phyloP scores from a whole-genome alignment of 768 basidiomycete species.

The Tulasnella sp. region DNA sequence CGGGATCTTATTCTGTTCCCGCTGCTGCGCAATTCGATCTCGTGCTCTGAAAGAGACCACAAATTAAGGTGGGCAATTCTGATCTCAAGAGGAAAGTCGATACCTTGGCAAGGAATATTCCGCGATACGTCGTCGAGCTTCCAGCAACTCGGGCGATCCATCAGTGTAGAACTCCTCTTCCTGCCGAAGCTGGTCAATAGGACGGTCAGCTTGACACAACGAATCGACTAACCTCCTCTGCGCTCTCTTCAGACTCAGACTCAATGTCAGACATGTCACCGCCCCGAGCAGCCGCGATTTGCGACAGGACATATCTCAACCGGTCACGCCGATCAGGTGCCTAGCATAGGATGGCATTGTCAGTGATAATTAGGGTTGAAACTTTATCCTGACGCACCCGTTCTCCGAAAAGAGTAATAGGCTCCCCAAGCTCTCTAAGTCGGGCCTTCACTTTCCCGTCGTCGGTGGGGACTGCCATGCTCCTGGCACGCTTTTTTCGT shows the following conservation, averaged over 20 bases:
- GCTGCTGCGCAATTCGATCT: slow-evolving; percentile 88
- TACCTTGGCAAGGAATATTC: slow-evolving; percentile 94
- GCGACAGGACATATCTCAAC: slow-evolving; percentile 88
- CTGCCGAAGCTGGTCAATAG: slow-evolving; percentile 40
- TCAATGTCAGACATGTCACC: slow-evolving; percentile 68
- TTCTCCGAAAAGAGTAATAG: slow-evolving; percentile 97
- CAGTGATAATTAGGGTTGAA: slow-evolving; percentile 23
- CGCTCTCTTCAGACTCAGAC: slow-evolving; percentile 61
- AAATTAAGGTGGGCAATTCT: slow-evolving; percentile 32
- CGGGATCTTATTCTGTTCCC: slow-evolving; percentile 81
- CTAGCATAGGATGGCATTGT: slow-evolving; percentile 44
- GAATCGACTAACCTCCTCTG: slow-evolving; percentile 59
- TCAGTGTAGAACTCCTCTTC: slow-evolving; percentile 96
- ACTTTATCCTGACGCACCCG: slow-evolving; percentile 56
- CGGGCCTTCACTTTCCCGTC: slow-evolving; percentile 87
- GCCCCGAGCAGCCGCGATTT: slow-evolving; percentile 85
- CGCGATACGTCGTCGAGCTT: slow-evolving; percentile 79
- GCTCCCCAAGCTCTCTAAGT: slow-evolving; percentile 90
- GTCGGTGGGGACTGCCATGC: slow-evolving; percentile 94
- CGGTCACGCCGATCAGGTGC: slow-evolving; percentile 95
- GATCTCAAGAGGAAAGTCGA: slow-evolving; percentile 39
- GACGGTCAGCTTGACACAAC: neutral
- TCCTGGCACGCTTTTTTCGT: slow-evolving; percentile 90
- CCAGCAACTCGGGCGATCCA: slow-evolving; percentile 80
- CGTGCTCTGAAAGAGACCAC: slow-evolving; percentile 71